These are phyloP conservation scores for Cyamopsis tetragonoloba DNA, from an alignment of 306 rosid species.

Conservation along the genomic window DNA sequence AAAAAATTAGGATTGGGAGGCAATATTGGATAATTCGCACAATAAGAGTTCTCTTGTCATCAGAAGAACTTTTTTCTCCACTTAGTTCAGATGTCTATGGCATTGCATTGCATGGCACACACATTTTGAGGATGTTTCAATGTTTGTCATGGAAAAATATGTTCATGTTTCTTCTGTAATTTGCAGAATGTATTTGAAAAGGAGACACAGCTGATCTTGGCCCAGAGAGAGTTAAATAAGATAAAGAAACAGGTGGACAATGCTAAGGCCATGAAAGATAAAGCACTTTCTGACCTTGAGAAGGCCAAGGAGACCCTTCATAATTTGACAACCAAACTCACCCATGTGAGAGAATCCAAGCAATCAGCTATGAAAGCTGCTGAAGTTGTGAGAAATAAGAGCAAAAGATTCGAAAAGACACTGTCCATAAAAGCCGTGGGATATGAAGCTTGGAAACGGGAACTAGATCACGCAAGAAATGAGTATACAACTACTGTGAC, in stretches of 20 bases:
- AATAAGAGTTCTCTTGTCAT: neutral
- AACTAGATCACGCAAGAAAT: slow-evolving; percentile 55
- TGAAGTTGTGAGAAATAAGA: slow-evolving; percentile 37
- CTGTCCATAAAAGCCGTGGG: slow-evolving; percentile 40
- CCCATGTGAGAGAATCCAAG: slow-evolving; percentile 49
- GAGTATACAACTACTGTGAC: slow-evolving; percentile 41
- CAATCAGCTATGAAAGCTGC: slow-evolving; percentile 55
- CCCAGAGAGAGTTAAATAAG: slow-evolving; percentile 55
- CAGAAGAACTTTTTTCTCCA: neutral
- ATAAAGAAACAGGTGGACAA: slow-evolving; percentile 42
- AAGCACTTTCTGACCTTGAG: slow-evolving; percentile 62
- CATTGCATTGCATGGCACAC: neutral
- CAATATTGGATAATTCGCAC: too few relatives aligned
- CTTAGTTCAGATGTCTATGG: too few relatives aligned
- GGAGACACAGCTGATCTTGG: slow-evolving; percentile 69
- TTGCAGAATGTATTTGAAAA: slow-evolving; percentile 62
- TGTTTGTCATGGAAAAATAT: slow-evolving; percentile 7
- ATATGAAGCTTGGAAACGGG: slow-evolving; percentile 56
- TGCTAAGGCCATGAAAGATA: slow-evolving; percentile 43
- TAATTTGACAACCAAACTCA: slow-evolving; percentile 49
- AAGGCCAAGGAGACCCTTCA: slow-evolving; percentile 49
- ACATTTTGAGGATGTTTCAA: neutral
- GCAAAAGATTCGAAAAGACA: slow-evolving; percentile 44
- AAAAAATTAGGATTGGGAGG: neutral
- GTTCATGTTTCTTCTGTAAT: neutral